Conservation (phyloP, 2,329 filamentous ascomycete species). For the Microdochium bolleyi region DNA sequence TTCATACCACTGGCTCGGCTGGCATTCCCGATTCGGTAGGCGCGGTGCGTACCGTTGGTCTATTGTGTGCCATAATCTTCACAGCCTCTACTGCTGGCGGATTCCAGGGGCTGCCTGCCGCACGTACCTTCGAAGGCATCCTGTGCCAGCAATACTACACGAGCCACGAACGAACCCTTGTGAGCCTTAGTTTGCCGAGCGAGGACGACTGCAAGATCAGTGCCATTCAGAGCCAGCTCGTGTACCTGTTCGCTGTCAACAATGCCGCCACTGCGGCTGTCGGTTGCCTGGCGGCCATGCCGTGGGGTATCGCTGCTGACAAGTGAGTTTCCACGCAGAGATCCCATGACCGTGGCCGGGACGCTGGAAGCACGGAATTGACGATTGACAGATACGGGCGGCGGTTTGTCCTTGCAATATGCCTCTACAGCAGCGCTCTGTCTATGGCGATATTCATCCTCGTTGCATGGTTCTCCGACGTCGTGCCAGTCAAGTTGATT, state of each 20-base stretch:
- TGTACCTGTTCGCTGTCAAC: constrained; percentile 22
- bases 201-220: constrained; percentile 26
- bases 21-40: not conserved
- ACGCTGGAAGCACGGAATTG: no score
- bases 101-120: constrained; percentile 22
- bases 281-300: constrained; percentile 23
- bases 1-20: not conserved
- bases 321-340: constrained; percentile 10
- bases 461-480: constrained; percentile 21
- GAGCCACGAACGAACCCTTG: constrained; percentile 9
- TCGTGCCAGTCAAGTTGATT: constrained; percentile 23
- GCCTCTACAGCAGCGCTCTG: constrained; percentile 20
- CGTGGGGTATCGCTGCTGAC: constrained; percentile 28
- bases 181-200: constrained; percentile 2
- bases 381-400: constrained; percentile 21
- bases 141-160: constrained; percentile 22
- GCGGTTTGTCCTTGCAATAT: constrained; percentile 23
- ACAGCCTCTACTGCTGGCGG: constrained; percentile 17
- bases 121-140: constrained; percentile 26
- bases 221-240: constrained; percentile 23
- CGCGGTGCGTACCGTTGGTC: constrained; percentile 14
- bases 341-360: no score
- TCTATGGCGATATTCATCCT: constrained; percentile 15
- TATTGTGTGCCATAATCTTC: constrained; percentile 24
- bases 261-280: constrained; percentile 19